phyloP scores from a whole-genome alignment of 768 basidiomycete genomes.

The Mycena rosella region DNA sequence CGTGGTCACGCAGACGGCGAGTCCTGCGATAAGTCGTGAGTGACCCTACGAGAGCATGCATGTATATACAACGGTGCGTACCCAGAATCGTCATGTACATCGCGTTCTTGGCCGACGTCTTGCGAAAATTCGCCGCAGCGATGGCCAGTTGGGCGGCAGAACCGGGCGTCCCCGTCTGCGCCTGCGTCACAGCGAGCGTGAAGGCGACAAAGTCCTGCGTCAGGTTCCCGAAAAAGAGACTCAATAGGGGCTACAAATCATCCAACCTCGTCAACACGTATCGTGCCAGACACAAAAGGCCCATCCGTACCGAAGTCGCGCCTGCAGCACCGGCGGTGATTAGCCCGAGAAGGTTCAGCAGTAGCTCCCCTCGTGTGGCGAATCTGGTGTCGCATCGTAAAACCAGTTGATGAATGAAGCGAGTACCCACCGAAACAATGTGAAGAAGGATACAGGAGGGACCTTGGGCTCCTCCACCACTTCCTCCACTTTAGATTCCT shows the following conservation, averaged over 20 bases:
- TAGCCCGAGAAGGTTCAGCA: constrained; percentile 79
- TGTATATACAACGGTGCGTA: neutral
- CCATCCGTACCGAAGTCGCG: constrained; percentile 50
- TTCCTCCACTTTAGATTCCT: neutral
- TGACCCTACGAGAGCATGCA: neutral
- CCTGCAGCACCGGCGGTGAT: constrained; percentile 82
- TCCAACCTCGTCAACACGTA: neutral
- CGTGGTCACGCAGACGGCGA: constrained; percentile 81
- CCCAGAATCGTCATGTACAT: constrained; percentile 77
- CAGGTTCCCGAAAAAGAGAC: constrained; percentile 86
- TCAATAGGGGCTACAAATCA: constrained; percentile 73
- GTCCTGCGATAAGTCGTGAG: constrained; percentile 4
- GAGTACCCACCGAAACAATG: neutral
- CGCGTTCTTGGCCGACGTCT: constrained; percentile 66
- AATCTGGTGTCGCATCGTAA: constrained; percentile 61
- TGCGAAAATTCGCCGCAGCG: constrained; percentile 65
- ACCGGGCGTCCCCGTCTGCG: constrained; percentile 37
- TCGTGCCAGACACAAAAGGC: too few species aligned
- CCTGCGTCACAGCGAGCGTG: constrained; percentile 44
- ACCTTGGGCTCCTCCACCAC: too few species aligned
- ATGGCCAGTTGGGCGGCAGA: constrained; percentile 48
- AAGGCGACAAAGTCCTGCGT: constrained; percentile 81
- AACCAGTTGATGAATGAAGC: neutral
- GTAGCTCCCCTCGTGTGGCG: constrained; percentile 75
- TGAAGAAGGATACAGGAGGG: neutral